Base-by-base conservation (phyloP, 2,329 filamentous ascomycete species). In the Alternaria arbusti region DNA sequence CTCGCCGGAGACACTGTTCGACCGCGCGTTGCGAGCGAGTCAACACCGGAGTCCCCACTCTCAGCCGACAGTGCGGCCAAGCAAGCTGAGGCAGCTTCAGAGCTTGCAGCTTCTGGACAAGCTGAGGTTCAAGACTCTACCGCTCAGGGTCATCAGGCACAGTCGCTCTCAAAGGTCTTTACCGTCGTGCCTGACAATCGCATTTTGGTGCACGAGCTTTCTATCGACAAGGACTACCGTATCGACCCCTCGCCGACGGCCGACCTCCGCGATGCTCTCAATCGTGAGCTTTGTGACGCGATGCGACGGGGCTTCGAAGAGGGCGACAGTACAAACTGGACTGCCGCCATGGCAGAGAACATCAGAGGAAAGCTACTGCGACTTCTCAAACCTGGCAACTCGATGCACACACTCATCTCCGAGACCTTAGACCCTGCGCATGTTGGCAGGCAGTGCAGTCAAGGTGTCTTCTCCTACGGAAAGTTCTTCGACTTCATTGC, bases 401-500 rank as follows among this genome's bases (percentile, higher is more conserved):
- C 89, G 17, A 91, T 94, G 86, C 86, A 94, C 74, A 89, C 85
- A 3, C 85, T 93, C 47, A 93, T 95, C 62, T 88, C 88, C 3
- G 92, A 94, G 73, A 88, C 91, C 1, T 82, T 96, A 23, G 92
- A 95, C 69, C 87, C 89, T 1, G 89, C 93, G 43, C 84, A 91
- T 65, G 89, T 93, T 26, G 84, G 86, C 64, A 86, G 86, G 44
- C 90, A 94, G 68, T 92, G 92, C 72, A 83, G 83, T 10, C 85
- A 89, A 58, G 91, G 92, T 13, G 88, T 87, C 54, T 95, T 95
- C 76, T 94, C 92, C 0, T 94, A 94, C 68, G 89, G 91, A 68
- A 90, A 89, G 62, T 94, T 95, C 80, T 95, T 95, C 75, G 82
- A 85, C 2, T 91, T 92, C 66, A 92, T 95, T 85, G 89, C 88